Evolutionary conservation across 1,139 yeast genomes (phyloP).

Genomic region (Diutina mesorugosa): DNA sequence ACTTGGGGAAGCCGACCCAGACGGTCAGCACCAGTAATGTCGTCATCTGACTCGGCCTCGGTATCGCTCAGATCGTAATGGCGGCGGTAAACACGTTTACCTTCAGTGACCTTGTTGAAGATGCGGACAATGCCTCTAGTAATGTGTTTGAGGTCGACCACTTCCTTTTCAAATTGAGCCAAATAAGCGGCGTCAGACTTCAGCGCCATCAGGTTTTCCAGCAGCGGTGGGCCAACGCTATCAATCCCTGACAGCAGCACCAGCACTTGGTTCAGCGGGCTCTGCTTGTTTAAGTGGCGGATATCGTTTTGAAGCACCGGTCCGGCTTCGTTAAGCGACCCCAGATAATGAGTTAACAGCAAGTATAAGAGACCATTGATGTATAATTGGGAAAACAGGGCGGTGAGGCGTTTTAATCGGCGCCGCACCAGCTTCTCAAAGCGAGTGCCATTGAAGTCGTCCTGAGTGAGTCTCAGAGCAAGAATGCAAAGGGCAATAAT

Average conservation of each 20-base stretch:
- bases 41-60: constrained; percentile 17
- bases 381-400: constrained; percentile 45
- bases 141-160: constrained; percentile 19
- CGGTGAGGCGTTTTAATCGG: constrained; percentile 36
- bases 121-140: constrained; percentile 16
- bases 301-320: constrained; percentile 20
- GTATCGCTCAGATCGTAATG: constrained; percentile 31
- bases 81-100: constrained; percentile 17
- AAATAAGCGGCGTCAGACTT: constrained; percentile 5
- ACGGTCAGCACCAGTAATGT: constrained; percentile 19
- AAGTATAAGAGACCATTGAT: constrained; percentile 46
- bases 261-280: constrained; percentile 4
- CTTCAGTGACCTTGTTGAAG: constrained; percentile 19
- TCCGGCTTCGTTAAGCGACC: constrained; percentile 14
- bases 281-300: constrained; percentile 17
- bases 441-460: constrained; percentile 32
- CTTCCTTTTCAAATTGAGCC: constrained; percentile 25
- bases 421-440: constrained; percentile 32
- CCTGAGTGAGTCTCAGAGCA: constrained; percentile 38
- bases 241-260: not conserved
- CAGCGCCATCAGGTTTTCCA: not conserved
- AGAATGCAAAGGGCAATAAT: constrained; percentile 34
- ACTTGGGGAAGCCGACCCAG: constrained; percentile 42
- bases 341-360: constrained; percentile 23
- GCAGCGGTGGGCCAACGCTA: not conserved